Conservation (phyloP, 306 rosid species). For the Biancaea sappan region DNA sequence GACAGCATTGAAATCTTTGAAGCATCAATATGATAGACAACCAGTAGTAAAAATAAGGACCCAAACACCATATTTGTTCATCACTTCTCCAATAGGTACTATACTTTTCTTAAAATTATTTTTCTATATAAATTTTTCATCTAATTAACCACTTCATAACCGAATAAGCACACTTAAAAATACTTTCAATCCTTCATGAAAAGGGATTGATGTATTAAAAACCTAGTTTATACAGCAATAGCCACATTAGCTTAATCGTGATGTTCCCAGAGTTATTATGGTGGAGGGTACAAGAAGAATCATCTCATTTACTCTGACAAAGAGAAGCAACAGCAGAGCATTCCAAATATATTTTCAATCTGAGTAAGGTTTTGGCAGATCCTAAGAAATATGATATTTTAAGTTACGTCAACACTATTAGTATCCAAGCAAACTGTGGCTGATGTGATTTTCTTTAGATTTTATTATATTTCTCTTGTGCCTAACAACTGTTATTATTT, state of each 20-base stretch:
- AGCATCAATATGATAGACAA: no score
- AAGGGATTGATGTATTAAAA: background rate
- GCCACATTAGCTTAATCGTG: constrained; percentile 63
- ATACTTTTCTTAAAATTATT: background rate
- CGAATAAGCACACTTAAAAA: background rate
- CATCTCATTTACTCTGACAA: constrained; percentile 44
- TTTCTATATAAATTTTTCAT: background rate
- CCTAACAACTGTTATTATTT: background rate
- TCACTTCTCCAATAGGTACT: background rate
- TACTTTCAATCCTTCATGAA: background rate
- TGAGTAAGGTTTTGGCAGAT: constrained; percentile 1
- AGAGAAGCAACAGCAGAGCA: background rate
- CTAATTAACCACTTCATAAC: background rate
- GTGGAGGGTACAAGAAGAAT: constrained; percentile 46
- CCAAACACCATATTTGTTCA: background rate
- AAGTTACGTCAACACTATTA: background rate
- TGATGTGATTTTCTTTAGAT: background rate
- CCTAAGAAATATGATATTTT: background rate
- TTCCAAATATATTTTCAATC: background rate
- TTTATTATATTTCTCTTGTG: background rate
- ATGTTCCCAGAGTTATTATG: constrained; percentile 78
- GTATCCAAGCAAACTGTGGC: background rate
- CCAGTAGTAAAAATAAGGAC: no score
- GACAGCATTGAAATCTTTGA: no score
- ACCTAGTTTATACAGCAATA: constrained; percentile 8